These are phyloP conservation scores for thale cress (Arabidopsis thaliana) DNA, from an alignment of 345 rosid species.

Conservation along the genomic window TAIR10.1 NC_003075.7:8388001-8388500, in stretches of 20 bases:
- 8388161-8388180: slow-evolving; percentile 2
- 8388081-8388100: slow-evolving; percentile 26
- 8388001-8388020: slow-evolving; percentile 22
- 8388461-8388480: too few relatives aligned
- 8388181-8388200: not conserved
- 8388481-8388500: too few relatives aligned
- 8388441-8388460: too few relatives aligned
- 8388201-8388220: slow-evolving; percentile 1
- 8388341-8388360: too few relatives aligned
- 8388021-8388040: slow-evolving; percentile 17
- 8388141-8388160: not conserved
- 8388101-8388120: not conserved
- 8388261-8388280: too few relatives aligned
- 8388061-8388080: slow-evolving; percentile 41
- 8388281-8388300: not conserved
- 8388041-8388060: slow-evolving; percentile 30
- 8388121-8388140: not conserved
- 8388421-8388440: too few relatives aligned
- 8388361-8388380: too few relatives aligned
- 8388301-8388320: too few relatives aligned
- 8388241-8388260: not conserved
- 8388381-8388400: too few relatives aligned
- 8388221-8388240: not conserved
- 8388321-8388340: not conserved
- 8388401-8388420: too few relatives aligned